phyloP scores from a whole-genome alignment of 805 yeast genomes.

The Candida hispaniensis region DNA sequence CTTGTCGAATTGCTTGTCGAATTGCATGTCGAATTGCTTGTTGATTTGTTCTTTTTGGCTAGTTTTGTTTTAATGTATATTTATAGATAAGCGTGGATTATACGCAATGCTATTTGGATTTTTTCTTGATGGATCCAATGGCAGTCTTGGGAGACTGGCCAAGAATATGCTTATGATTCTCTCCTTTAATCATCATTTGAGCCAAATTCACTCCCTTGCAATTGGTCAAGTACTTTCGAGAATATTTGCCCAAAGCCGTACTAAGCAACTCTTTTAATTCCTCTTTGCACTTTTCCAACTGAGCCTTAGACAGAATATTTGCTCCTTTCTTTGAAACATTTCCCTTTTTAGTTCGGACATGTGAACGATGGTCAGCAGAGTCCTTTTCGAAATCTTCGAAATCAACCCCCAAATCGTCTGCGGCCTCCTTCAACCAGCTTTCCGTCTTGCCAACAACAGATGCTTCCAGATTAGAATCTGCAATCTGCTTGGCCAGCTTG shows the following conservation, averaged over 20 bases:
- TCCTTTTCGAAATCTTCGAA: slow-evolving; percentile 42
- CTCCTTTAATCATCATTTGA: slow-evolving; percentile 57
- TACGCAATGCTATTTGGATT: no score
- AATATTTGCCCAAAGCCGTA: slow-evolving; percentile 47
- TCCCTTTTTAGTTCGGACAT: slow-evolving; percentile 7
- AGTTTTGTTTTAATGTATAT: no score
- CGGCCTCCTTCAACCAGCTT: slow-evolving; percentile 80
- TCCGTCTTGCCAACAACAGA: slow-evolving; percentile 43
- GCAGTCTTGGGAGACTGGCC: slow-evolving; percentile 66
- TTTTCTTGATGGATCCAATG: slow-evolving; percentile 32
- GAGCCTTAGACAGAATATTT: slow-evolving; percentile 31
- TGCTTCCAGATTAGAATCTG: slow-evolving; percentile 55
- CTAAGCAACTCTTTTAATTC: slow-evolving; percentile 45
- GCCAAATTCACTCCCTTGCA: slow-evolving; percentile 69
- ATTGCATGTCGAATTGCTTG: no score
- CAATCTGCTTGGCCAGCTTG: slow-evolving; percentile 56
- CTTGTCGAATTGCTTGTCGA: no score
- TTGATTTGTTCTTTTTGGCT: no score
- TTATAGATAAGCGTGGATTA: no score
- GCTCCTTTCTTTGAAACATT: slow-evolving; percentile 25
- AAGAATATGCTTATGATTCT: slow-evolving; percentile 54
- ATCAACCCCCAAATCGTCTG: slow-evolving; percentile 84
- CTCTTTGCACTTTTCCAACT: slow-evolving; percentile 37
- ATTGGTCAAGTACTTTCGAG: slow-evolving; percentile 53
- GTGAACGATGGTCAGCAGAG: slow-evolving; percentile 4